phyloP scores from a whole-genome alignment of 78 protist genomes.

The Pigoraptor vietnamica region DNA sequence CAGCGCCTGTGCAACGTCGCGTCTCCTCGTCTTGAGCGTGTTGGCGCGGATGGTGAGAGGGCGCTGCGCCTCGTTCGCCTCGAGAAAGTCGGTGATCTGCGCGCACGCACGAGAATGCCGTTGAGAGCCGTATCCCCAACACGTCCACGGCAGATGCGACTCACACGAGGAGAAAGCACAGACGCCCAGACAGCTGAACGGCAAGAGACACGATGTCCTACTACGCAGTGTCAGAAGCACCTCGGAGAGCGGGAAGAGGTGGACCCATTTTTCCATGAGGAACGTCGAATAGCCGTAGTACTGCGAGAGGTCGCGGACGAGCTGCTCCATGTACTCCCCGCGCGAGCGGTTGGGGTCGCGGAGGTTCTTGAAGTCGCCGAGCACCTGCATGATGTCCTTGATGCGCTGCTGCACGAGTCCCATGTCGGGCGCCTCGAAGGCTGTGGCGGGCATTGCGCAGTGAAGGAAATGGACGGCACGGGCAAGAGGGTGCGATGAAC shows the following conservation, averaged over 20 bases:
- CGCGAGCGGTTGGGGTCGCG: constrained; percentile 50
- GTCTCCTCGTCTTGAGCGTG: constrained; percentile 83
- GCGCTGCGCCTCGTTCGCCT: constrained; percentile 89
- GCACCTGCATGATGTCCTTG: constrained; percentile 33
- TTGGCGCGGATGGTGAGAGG: constrained; percentile 96
- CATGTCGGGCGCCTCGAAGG: constrained; percentile 34
- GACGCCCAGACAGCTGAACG: not conserved
- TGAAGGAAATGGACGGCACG: not conserved
- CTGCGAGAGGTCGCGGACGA: constrained; percentile 64
- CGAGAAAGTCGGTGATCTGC: constrained; percentile 72
- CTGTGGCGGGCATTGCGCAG: not conserved
- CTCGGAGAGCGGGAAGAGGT: constrained; percentile 75
- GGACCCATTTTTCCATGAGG: constrained; percentile 62
- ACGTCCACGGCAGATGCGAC: not conserved
- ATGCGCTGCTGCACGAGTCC: constrained; percentile 49
- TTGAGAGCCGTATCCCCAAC: not conserved
- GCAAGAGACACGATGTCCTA: not conserved
- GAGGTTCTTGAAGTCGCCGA: constrained; percentile 27
- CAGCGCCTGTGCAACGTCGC: constrained; percentile 82
- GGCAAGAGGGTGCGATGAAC: not conserved
- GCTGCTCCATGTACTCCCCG: constrained; percentile 57
- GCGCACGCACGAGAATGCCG: not conserved
- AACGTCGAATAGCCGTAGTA: constrained; percentile 75
- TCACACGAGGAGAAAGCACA: too few species aligned
- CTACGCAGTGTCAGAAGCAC: not conserved